A percentile compares a stretch with the other conserved stretches of the same genome.
Evolutionary conservation across 805 yeast genomes (phyloP).

Genomic region (Lipomyces anomalus): DNA sequence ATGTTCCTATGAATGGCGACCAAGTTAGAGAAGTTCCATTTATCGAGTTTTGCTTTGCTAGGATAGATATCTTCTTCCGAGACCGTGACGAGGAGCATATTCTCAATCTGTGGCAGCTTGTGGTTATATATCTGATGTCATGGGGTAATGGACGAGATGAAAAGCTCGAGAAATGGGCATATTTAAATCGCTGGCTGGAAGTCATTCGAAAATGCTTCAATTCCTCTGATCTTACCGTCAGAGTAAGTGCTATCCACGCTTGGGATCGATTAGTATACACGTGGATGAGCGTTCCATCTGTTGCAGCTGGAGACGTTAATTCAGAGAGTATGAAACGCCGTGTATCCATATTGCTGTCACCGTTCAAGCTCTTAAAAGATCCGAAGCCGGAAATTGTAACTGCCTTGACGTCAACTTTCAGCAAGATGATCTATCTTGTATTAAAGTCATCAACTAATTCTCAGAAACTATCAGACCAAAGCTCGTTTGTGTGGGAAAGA

Average conservation of each 20-base stretch:
- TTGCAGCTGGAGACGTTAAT: background rate
- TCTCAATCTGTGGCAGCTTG: conserved; percentile 12
- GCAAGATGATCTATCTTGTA: conserved; percentile 4
- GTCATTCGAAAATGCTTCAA: conserved; percentile 7
- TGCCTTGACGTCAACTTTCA: conserved; percentile 8
- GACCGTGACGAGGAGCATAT: conserved; percentile 14
- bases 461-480: conserved; percentile 2
- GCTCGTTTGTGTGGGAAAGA: conserved; percentile 9
- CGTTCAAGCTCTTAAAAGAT: conserved; percentile 9
- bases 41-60: conserved; percentile 4
- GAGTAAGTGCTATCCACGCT: conserved; percentile 6
- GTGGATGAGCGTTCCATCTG: conserved; percentile 8
- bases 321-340: conserved; percentile 1
- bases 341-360: conserved; percentile 5
- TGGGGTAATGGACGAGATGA: conserved; percentile 14
- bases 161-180: conserved; percentile 12
- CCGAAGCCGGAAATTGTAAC: background rate
- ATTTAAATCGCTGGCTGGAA: conserved; percentile 13
- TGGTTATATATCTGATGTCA: conserved; percentile 5
- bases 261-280: conserved; percentile 16
- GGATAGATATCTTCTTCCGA: conserved; percentile 6
- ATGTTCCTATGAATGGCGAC: background rate
- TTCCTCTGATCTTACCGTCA: conserved; percentile 4
- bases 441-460: conserved; percentile 5
- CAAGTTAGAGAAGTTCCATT: no score